Conservation (phyloP, 208 protist species). For the Trichomonas gallinae region DNA sequence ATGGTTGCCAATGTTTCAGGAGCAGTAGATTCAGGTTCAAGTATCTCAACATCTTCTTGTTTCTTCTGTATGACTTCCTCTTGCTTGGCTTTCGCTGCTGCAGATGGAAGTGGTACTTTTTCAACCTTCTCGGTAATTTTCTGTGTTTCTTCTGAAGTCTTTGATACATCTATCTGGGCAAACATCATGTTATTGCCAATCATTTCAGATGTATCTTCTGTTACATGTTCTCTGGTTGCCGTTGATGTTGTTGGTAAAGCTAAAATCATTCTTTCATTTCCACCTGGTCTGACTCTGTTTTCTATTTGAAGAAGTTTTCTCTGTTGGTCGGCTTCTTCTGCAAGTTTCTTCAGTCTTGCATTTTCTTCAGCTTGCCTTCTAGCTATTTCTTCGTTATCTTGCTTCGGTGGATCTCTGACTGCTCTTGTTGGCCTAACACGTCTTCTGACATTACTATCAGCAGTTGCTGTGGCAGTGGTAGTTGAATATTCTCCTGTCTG, state of each 20-base stretch:
- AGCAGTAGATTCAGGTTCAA: neutral
- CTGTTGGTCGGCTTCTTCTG: neutral
- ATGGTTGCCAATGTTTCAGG: neutral
- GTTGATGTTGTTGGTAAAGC: conserved; percentile 64
- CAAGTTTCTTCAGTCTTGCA: neutral
- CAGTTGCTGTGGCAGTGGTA: neutral
- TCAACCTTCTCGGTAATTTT: neutral
- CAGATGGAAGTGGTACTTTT: neutral
- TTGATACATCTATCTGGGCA: neutral
- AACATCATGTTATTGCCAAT: neutral
- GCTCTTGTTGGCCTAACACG: neutral
- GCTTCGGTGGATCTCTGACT: neutral
- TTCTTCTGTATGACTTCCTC: neutral
- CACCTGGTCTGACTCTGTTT: neutral
- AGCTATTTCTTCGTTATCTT: neutral
- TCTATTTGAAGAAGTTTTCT: neutral
- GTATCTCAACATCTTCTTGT: neutral
- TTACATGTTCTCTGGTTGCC: conserved; percentile 33
- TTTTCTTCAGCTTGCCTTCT: neutral
- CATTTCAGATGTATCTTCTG: neutral
- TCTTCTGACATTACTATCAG: neutral
- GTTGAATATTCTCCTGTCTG: neutral
- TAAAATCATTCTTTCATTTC: conserved; percentile 76
- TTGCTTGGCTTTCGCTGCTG: neutral
- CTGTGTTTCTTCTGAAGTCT: neutral